phyloP scores from a whole-genome alignment of 106 monocot species.

The Apostasia shenzhenica region DNA sequence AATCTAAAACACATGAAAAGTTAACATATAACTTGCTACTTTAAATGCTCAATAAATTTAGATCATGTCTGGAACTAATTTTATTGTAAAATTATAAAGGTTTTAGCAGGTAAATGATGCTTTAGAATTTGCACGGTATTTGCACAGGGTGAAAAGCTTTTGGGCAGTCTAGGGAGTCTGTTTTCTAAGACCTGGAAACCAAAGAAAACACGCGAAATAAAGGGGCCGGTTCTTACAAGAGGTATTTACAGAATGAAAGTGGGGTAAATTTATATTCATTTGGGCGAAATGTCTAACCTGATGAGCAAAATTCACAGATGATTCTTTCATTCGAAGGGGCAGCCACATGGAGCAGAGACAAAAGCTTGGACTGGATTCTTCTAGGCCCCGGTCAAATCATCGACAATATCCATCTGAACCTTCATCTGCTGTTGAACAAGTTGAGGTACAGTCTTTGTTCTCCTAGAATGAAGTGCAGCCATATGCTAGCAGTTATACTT shows the following conservation, averaged over 20 bases:
- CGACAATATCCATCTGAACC: slow-evolving; percentile 22
- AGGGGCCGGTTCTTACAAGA: slow-evolving; percentile 44
- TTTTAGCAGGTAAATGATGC: too few relatives aligned
- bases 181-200: slow-evolving; percentile 81
- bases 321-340: slow-evolving; percentile 26
- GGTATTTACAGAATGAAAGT: slow-evolving; percentile 19
- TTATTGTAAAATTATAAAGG: too few relatives aligned
- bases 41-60: too few relatives aligned
- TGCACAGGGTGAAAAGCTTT: slow-evolving; percentile 51
- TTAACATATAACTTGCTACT: too few relatives aligned
- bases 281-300: background rate
- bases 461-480: background rate
- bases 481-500: too few relatives aligned
- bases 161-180: slow-evolving; percentile 72
- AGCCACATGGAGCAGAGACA: slow-evolving; percentile 30
- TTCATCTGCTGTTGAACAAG: slow-evolving; percentile 26
- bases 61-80: too few relatives aligned
- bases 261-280: background rate
- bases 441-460: slow-evolving; percentile 23
- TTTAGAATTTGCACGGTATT: too few relatives aligned
- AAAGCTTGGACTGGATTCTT: slow-evolving; percentile 26
- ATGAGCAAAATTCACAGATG: slow-evolving; percentile 15
- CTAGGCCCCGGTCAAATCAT: slow-evolving; percentile 15
- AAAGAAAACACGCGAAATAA: slow-evolving; percentile 47
- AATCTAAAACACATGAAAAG: too few relatives aligned